Evolutionary conservation across 2,329 filamentous ascomycete genomes (phyloP).

Genomic region (Apiospora marii): DNA sequence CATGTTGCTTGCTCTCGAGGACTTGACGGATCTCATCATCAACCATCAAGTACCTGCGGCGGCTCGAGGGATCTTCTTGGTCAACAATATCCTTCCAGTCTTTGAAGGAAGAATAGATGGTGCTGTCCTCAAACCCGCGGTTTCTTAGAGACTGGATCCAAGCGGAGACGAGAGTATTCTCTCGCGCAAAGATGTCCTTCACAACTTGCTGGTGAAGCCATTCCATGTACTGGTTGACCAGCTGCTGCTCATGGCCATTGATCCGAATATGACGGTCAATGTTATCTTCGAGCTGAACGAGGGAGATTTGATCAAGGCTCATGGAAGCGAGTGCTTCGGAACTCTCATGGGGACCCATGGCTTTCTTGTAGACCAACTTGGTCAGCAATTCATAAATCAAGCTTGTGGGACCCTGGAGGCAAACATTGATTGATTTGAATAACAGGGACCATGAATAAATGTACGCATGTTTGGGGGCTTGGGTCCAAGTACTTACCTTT

Average conservation of each 20-base stretch:
- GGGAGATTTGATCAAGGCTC: constrained; percentile 28
- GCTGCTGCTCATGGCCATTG: constrained; percentile 26
- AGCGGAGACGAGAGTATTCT: constrained; percentile 29
- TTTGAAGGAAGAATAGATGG: constrained; percentile 34
- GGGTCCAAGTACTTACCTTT: not conserved
- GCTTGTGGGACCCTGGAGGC: not conserved
- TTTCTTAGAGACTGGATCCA: constrained; percentile 36
- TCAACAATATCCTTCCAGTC: constrained; percentile 35
- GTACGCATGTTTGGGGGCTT: not conserved
- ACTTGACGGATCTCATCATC: constrained; percentile 34
- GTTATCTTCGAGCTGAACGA: constrained; percentile 31
- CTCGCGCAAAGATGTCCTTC: constrained; percentile 33
- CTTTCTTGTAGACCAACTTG: not conserved
- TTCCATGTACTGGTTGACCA: constrained; percentile 34
- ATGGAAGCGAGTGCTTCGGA: constrained; percentile 26
- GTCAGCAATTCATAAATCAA: not conserved
- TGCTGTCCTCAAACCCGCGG: constrained; percentile 29
- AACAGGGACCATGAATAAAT: not conserved
- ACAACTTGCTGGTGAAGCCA: constrained; percentile 41
- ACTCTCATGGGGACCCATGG: constrained; percentile 32
- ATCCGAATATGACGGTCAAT: constrained; percentile 25
- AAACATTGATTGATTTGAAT: not conserved
- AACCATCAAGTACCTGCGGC: constrained; percentile 39
- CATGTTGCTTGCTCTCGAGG: constrained; percentile 26
- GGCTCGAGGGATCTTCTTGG: constrained; percentile 34